phyloP scores from a whole-genome alignment of 2,329 filamentous ascomycete species.

The Dactylonectria estremocensis region DNA sequence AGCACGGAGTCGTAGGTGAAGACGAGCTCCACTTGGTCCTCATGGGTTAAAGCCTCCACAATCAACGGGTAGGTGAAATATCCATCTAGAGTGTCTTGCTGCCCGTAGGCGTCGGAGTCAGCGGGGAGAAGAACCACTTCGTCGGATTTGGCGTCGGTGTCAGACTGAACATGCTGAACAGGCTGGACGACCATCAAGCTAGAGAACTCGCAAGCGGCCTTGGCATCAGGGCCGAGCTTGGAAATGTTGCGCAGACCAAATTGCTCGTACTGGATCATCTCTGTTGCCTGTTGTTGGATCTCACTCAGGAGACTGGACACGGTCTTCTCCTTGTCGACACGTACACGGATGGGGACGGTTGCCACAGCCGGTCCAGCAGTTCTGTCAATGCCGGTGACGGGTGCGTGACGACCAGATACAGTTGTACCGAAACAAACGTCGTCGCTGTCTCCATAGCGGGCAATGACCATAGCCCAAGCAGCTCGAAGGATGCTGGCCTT shows the following conservation, averaged over 20 bases:
- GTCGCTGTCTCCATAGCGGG: conserved; percentile 58
- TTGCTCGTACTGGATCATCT: conserved; percentile 41
- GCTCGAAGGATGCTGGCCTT: conserved; percentile 47
- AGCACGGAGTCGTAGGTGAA: conserved; percentile 10
- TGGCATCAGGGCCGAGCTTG: conserved; percentile 24
- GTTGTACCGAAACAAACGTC: conserved; percentile 62
- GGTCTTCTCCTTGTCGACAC: conserved; percentile 46
- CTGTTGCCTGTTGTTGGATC: conserved; percentile 33
- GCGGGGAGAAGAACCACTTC: neutral
- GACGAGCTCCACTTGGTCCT: neutral
- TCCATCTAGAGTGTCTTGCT: neutral
- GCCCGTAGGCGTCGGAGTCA: neutral
- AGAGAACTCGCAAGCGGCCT: conserved; percentile 45
- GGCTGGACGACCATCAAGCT: conserved; percentile 51
- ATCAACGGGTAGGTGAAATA: conserved; percentile 18
- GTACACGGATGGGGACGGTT: conserved; percentile 59
- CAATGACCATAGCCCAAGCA: conserved; percentile 67
- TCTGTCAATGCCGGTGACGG: conserved; percentile 39
- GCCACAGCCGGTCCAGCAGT: conserved; percentile 54
- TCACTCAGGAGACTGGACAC: conserved; percentile 29
- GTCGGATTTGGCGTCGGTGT: neutral
- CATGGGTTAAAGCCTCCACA: conserved; percentile 8
- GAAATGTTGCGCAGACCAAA: conserved; percentile 43
- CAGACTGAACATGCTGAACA: neutral
- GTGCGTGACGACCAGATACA: conserved; percentile 56